Conservation (phyloP, 2,329 filamentous ascomycete species). For the Fusarium algeriense region DNA sequence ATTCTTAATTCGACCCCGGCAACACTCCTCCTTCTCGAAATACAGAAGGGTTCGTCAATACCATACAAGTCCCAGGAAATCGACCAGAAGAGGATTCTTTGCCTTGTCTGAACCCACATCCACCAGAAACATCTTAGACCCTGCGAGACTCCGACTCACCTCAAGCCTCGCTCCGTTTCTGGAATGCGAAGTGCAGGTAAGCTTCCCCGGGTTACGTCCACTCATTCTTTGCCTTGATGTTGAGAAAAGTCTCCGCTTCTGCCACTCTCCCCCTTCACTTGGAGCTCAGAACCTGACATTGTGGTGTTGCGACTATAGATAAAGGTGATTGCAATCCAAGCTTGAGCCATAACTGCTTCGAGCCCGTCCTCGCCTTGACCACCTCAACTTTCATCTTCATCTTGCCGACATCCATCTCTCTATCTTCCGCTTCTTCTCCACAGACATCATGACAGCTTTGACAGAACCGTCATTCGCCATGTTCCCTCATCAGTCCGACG, state of each 20-base stretch:
- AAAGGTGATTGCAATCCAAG: slow-evolving; percentile 44
- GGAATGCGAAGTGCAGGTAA: slow-evolving; percentile 49
- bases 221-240: slow-evolving; percentile 22
- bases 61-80: slow-evolving; percentile 14
- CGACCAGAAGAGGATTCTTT: slow-evolving; percentile 23
- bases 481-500: slow-evolving; percentile 48
- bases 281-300: slow-evolving; percentile 33
- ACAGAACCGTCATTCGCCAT: slow-evolving; percentile 48
- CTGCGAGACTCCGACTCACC: slow-evolving; percentile 34
- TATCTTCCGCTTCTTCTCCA: slow-evolving; percentile 7
- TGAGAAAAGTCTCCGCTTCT: slow-evolving; percentile 20
- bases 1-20: background rate
- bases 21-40: background rate
- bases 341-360: slow-evolving; percentile 36
- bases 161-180: slow-evolving; percentile 40
- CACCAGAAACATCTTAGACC: slow-evolving; percentile 40
- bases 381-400: slow-evolving; percentile 14
- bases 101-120: slow-evolving; percentile 15
- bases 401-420: slow-evolving; percentile 9
- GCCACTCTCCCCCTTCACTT: slow-evolving; percentile 10
- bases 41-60: background rate
- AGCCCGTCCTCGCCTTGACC: slow-evolving; percentile 31
- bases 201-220: slow-evolving; percentile 29
- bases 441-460: slow-evolving; percentile 48
- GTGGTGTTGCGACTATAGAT: slow-evolving; percentile 35